Evolutionary conservation across 2,329 filamentous ascomycete species (phyloP).

Genomic region (Ceratocystis destructans): DNA sequence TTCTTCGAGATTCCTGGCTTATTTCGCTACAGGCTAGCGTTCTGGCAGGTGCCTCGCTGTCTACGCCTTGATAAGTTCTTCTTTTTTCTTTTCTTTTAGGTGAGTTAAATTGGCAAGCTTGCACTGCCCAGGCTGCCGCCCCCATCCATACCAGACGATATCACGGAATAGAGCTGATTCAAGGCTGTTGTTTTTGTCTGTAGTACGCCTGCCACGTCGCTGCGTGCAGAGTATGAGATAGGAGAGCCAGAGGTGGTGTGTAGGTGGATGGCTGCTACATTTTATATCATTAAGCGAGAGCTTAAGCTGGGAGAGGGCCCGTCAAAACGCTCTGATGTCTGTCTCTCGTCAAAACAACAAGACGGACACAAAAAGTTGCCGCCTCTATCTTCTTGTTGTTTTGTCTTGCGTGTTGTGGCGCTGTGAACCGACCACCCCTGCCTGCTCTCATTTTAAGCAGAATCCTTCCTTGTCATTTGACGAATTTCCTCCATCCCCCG

Average conservation of each 20-base stretch:
- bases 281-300: neutral
- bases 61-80: neutral
- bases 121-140: too few species aligned
- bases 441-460: neutral
- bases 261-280: neutral
- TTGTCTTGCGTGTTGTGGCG: neutral
- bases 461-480: conserved; percentile 4
- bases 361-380: neutral
- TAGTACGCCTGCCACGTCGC: too few species aligned
- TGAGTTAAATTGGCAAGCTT: neutral
- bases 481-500: neutral
- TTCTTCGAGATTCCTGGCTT: neutral
- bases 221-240: neutral
- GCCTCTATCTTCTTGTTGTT: conserved; percentile 1
- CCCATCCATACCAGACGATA: too few species aligned
- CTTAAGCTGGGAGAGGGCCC: neutral
- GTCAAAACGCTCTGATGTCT: neutral
- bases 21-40: neutral
- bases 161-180: too few species aligned
- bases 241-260: neutral
- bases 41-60: too few species aligned
- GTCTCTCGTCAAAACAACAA: neutral
- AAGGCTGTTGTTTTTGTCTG: too few species aligned
- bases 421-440: neutral
- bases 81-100: neutral